Evolutionary conservation across 805 yeast genomes (phyloP).

Genomic region (Monosporozyma unispora): DNA sequence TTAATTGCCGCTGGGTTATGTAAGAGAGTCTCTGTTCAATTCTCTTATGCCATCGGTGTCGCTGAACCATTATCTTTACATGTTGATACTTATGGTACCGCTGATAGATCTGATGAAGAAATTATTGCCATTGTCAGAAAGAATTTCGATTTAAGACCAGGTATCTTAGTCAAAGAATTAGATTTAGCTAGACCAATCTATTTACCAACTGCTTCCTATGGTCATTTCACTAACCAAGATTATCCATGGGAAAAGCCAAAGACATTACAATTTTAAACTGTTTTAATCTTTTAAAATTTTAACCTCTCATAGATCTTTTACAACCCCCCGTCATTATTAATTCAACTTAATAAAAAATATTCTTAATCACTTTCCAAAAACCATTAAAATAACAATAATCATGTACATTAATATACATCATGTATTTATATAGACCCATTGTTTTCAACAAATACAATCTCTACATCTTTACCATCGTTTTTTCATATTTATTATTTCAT

Average conservation of each 20-base stretch:
- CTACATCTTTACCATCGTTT: too few relatives aligned
- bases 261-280: constrained; percentile 56
- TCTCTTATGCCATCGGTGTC: constrained; percentile 99
- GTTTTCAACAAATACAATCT: too few relatives aligned
- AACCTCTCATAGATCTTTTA: background rate
- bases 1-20: constrained; percentile 91
- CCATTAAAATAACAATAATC: background rate
- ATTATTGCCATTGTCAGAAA: constrained; percentile 83
- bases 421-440: too few relatives aligned
- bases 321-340: constrained; percentile 2
- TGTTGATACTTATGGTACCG: constrained; percentile 98
- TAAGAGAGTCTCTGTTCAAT: constrained; percentile 95
- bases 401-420: too few relatives aligned
- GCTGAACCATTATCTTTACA: constrained; percentile 98
- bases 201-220: constrained; percentile 97
- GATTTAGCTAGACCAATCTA: constrained; percentile 98
- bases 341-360: constrained; percentile 7
- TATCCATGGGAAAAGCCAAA: constrained; percentile 98
- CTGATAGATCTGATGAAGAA: constrained; percentile 79
- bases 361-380: constrained; percentile 1
- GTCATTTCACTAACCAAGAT: constrained; percentile 98
- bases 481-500: background rate
- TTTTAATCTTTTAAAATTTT: too few relatives aligned
- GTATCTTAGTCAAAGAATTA: constrained; percentile 93
- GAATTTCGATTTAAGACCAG: constrained; percentile 99